A percentile compares a stretch with the other conserved stretches of the same genome.
phyloP scores from a whole-genome alignment of 495 filamentous ascomycete genomes.

The Pseudoneurospora amorphoporcata region DNA sequence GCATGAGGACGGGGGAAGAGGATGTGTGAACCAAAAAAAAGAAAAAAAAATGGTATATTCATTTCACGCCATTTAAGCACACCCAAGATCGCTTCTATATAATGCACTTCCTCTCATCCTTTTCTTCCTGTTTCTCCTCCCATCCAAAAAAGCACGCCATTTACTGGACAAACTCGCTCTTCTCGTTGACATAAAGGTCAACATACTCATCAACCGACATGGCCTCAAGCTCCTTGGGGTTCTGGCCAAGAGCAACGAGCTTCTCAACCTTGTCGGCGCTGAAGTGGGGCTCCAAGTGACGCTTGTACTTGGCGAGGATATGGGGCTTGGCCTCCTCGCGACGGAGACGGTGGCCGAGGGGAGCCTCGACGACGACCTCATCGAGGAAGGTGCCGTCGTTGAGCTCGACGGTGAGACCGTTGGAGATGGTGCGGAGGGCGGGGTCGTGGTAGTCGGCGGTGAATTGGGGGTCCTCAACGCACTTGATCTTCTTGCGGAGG shows the following conservation, averaged over 20 bases:
- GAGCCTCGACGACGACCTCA: constrained; percentile 90
- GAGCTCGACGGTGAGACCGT: constrained; percentile 84
- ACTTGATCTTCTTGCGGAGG: constrained; percentile 82
- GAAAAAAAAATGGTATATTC: background rate
- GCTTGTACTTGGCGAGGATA: constrained; percentile 88
- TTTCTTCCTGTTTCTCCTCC: background rate
- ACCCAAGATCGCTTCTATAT: background rate
- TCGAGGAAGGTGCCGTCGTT: constrained; percentile 91
- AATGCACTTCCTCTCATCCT: background rate
- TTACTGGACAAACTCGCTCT: constrained; percentile 41
- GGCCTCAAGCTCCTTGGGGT: constrained; percentile 61
- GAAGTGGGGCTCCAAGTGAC: constrained; percentile 79
- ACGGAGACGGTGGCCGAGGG: constrained; percentile 81
- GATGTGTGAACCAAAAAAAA: background rate
- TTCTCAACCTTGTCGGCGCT: constrained; percentile 61
- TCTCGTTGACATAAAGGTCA: constrained; percentile 68
- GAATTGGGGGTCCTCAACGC: constrained; percentile 92
- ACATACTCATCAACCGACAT: constrained; percentile 89
- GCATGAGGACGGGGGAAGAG: background rate
- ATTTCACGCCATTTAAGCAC: background rate
- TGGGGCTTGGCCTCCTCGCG: constrained; percentile 96
- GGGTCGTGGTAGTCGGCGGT: constrained; percentile 92
- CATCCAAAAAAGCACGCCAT: background rate
- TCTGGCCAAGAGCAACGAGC: constrained; percentile 64
- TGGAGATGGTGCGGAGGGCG: constrained; percentile 84